phyloP scores from a whole-genome alignment of 768 basidiomycete species.

The Suillus subaureus region DNA sequence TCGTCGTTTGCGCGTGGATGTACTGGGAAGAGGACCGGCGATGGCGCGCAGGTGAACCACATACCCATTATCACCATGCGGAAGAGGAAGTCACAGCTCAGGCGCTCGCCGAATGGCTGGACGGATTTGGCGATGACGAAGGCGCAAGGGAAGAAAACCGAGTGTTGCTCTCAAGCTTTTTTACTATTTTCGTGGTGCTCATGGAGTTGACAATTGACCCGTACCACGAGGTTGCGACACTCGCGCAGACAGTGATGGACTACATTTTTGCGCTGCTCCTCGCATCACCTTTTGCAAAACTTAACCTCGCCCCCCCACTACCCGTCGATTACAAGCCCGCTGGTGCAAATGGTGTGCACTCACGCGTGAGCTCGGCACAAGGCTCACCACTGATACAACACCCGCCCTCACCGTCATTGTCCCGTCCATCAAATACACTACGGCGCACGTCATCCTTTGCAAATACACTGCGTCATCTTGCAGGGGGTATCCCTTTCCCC shows the following conservation, averaged over 20 bases:
- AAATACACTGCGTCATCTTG: slow-evolving; percentile 68
- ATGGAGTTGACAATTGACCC: slow-evolving; percentile 93
- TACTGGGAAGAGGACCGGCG: slow-evolving; percentile 91
- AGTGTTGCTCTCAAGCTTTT: slow-evolving; percentile 87
- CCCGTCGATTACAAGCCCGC: slow-evolving; percentile 40
- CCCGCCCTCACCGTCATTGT: slow-evolving; percentile 47
- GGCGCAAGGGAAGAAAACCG: slow-evolving; percentile 74
- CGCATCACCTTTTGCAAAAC: slow-evolving; percentile 82
- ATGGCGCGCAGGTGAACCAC: slow-evolving; percentile 46
- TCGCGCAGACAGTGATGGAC: slow-evolving; percentile 90
- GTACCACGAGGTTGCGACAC: slow-evolving; percentile 87
- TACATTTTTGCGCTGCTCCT: slow-evolving; percentile 89
- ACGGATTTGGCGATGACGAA: slow-evolving; percentile 66
- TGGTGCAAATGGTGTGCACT: slow-evolving; percentile 37
- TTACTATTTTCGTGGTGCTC: slow-evolving; percentile 87
- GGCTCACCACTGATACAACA: slow-evolving; percentile 48
- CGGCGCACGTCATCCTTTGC: slow-evolving; percentile 83
- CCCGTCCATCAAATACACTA: slow-evolving; percentile 65
- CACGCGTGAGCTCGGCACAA: slow-evolving; percentile 51
- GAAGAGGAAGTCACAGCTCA: slow-evolving; percentile 76
- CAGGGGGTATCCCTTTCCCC: slow-evolving; percentile 74
- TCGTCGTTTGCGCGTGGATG: slow-evolving; percentile 95
- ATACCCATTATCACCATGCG: slow-evolving; percentile 29
- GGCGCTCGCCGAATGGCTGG: slow-evolving; percentile 80
- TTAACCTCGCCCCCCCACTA: slow-evolving; percentile 54